A percentile compares a stretch with the other conserved stretches of the same genome.
Evolutionary conservation across 352 stramenopile genomes (phyloP).

Genomic region (Pythium scleroteichum): DNA sequence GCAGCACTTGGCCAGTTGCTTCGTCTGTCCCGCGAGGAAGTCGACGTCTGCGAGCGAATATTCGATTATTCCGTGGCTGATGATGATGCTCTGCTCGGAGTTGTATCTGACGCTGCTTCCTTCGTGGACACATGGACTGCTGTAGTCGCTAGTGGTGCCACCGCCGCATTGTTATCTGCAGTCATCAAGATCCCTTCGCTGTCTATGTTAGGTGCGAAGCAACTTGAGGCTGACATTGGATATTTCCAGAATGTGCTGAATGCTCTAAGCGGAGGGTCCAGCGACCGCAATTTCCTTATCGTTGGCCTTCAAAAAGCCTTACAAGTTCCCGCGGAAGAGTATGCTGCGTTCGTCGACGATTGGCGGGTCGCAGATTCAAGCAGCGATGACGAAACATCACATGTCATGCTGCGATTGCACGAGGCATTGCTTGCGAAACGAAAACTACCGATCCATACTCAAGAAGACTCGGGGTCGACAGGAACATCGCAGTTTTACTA

Average conservation of each 20-base stretch:
- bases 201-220: slow-evolving; percentile 53
- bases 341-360: slow-evolving; percentile 12
- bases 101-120: slow-evolving; percentile 27
- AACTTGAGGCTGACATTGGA: slow-evolving; percentile 66
- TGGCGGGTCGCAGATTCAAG: neutral
- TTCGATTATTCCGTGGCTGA: slow-evolving; percentile 31
- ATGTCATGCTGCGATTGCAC: slow-evolving; percentile 16
- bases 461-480: neutral
- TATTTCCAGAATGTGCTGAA: slow-evolving; percentile 85
- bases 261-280: slow-evolving; percentile 47
- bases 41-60: slow-evolving; percentile 46
- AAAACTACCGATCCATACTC: neutral
- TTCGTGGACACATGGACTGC: slow-evolving; percentile 84
- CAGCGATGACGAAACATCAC: slow-evolving; percentile 1
- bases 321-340: slow-evolving; percentile 12
- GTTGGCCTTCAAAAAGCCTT: slow-evolving; percentile 20
- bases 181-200: slow-evolving; percentile 62
- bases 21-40: slow-evolving; percentile 40
- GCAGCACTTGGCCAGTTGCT: slow-evolving; percentile 43
- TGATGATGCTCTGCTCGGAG: slow-evolving; percentile 5
- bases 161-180: slow-evolving; percentile 52
- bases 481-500: slow-evolving; percentile 18
- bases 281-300: slow-evolving; percentile 46
- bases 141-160: slow-evolving; percentile 59
- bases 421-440: slow-evolving; percentile 43